Evolutionary conservation across 352 stramenopile species (phyloP), one percentile per base, ranked within the genome.

Genomic region (Pythium pyrilobum): DNA sequence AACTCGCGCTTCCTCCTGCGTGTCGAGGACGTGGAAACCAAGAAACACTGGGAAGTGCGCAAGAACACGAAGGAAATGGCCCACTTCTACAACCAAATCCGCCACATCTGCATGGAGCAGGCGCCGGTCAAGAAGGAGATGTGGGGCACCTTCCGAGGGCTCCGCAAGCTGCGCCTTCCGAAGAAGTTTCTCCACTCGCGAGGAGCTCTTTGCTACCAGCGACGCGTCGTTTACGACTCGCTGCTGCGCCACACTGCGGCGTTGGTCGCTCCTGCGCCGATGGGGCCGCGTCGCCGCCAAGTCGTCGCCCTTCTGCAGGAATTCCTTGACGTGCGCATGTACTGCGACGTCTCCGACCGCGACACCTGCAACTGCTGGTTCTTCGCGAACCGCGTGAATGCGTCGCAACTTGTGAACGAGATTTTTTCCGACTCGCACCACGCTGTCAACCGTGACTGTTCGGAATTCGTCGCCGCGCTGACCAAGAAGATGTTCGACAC

Each of bases 1-100:
- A 62, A 76, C 36, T 47, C 54, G 33, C 24, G 60, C n/a, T 81
- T 78, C 15, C 58, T 73, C 25, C 41, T 85, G 5, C 74, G 75
- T 52, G 72, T 85, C 32, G 66, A 66, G 13, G 74, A 85, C 44
- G 52, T 62, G 13, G 74, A 85, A 68, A 81, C 74, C 20, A 65
- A 79, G 44, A 77, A 77, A 49, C 56, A 65, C 28, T 88, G 77
- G 77, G 57, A 81, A 11, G 48, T 83, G 11, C 59, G 59, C 24
- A 88, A 88, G 65, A 80, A 59, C 36, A 69, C 77, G 20, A 74
- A 76, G 36, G 72, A 88, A 36, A 79, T 88, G 64, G 69, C 67
- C 59, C 59, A 67, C 32, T 83, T 88, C 52, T 85, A 86, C 48
- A 54, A 60, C 23, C 73, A 85, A 44, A 64, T 88, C 27, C 69